Evolutionary conservation across 805 yeast genomes (phyloP).

Genomic region (Candida ponderosae): DNA sequence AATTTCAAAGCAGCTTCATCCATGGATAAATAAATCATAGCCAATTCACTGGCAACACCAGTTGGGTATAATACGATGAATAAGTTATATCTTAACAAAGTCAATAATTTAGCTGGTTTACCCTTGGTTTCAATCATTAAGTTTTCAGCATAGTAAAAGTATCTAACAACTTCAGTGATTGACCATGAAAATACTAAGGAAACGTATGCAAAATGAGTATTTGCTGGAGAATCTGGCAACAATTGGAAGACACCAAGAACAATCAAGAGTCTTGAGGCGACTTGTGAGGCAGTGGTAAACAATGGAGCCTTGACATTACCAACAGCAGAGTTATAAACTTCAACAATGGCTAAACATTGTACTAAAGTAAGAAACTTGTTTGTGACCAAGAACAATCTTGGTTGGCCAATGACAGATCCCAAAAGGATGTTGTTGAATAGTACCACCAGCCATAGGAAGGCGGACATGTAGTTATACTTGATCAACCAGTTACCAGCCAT

Average conservation of each 20-base stretch:
- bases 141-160: conserved; percentile 76
- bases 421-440: conserved; percentile 34
- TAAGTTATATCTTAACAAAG: conserved; percentile 73
- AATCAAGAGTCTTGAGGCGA: conserved; percentile 72
- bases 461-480: conserved; percentile 45
- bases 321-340: conserved; percentile 65
- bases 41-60: conserved; percentile 84
- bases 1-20: conserved; percentile 51
- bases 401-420: conserved; percentile 48
- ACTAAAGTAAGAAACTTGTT: conserved; percentile 50
- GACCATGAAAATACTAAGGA: conserved; percentile 82
- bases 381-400: conserved; percentile 54
- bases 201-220: conserved; percentile 49
- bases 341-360: conserved; percentile 76
- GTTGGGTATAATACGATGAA: conserved; percentile 81
- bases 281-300: conserved; percentile 80
- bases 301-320: conserved; percentile 86
- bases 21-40: conserved; percentile 62
- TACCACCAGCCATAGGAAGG: conserved; percentile 45
- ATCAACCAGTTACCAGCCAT: conserved; percentile 20
- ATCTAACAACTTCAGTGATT: conserved; percentile 87
- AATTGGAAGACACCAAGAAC: conserved; percentile 74
- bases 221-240: conserved; percentile 70
- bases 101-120: conserved; percentile 48
- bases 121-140: conserved; percentile 32